Conservation (phyloP, 345 rosid species). For the Melaleuca alternifolia region DNA sequence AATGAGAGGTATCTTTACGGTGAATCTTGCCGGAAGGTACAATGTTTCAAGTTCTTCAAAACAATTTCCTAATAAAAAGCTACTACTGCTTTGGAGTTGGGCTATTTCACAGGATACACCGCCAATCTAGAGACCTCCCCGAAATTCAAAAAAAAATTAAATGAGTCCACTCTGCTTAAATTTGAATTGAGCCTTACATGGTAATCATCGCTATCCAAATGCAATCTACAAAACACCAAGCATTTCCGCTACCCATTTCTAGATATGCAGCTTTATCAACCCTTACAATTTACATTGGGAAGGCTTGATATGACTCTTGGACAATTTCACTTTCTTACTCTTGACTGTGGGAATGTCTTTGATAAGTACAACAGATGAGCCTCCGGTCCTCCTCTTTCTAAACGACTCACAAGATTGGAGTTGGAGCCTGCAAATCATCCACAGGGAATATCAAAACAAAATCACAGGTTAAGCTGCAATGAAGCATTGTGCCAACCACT, state of each 20-base stretch:
- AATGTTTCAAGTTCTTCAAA: neutral
- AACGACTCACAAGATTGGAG: slow-evolving; percentile 20
- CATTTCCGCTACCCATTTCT: neutral
- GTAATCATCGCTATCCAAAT: neutral
- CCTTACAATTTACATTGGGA: neutral
- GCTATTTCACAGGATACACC: neutral
- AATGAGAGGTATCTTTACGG: neutral
- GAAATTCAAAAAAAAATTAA: neutral
- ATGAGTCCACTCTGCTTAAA: neutral
- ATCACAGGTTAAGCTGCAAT: neutral
- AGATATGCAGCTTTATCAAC: neutral
- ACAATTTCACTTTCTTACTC: slow-evolving; percentile 17
- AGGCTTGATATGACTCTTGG: slow-evolving; percentile 12
- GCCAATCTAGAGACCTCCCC: neutral
- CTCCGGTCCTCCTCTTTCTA: slow-evolving; percentile 28
- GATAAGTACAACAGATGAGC: slow-evolving; percentile 29
- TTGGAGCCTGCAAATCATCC: slow-evolving; percentile 8
- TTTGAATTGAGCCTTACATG: neutral
- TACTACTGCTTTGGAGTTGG: neutral
- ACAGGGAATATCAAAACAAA: neutral
- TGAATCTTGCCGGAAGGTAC: neutral
- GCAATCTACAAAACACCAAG: neutral
- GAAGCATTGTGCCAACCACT: neutral
- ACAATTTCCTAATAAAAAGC: neutral
- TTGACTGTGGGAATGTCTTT: slow-evolving; percentile 27